A percentile compares a stretch with the other conserved stretches of the same genome.
phyloP scores from a whole-genome alignment of 441 rosid genomes.

The Pelargonium fulgidum region DNA sequence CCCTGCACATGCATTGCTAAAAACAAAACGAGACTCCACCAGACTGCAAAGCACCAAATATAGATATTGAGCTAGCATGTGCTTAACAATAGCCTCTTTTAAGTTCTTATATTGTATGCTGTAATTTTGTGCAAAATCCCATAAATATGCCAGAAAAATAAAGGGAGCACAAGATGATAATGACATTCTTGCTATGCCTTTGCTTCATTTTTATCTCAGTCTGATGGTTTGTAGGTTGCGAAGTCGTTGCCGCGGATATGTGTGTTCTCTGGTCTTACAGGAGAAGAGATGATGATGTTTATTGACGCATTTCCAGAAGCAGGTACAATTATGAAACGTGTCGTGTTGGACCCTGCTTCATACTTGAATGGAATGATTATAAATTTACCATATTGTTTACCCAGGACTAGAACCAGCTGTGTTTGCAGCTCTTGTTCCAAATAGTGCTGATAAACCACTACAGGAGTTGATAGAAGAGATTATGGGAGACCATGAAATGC shows the following conservation, averaged over 20 bases:
- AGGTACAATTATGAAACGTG: slow-evolving; percentile 31
- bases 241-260: slow-evolving; percentile 64
- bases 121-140: no score
- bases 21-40: no score
- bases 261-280: slow-evolving; percentile 74
- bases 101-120: no score
- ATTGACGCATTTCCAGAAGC: slow-evolving; percentile 73
- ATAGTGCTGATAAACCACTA: slow-evolving; percentile 65
- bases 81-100: no score
- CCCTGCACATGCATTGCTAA: no score
- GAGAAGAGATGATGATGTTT: slow-evolving; percentile 95
- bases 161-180: no score
- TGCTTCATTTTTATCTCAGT: no score
- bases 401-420: slow-evolving; percentile 63
- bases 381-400: not conserved
- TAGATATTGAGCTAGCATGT: no score
- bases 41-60: no score
- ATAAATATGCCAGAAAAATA: no score
- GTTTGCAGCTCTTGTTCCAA: slow-evolving; percentile 82
- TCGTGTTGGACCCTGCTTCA: not conserved
- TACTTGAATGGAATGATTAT: not conserved
- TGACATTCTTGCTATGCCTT: no score
- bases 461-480: slow-evolving; percentile 66
- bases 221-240: slow-evolving; percentile 33
- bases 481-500: slow-evolving; percentile 81